These are phyloP conservation scores for Zygoascus biomembranicola DNA, from an alignment of 805 yeast genomes.

Conservation along the genomic window DNA sequence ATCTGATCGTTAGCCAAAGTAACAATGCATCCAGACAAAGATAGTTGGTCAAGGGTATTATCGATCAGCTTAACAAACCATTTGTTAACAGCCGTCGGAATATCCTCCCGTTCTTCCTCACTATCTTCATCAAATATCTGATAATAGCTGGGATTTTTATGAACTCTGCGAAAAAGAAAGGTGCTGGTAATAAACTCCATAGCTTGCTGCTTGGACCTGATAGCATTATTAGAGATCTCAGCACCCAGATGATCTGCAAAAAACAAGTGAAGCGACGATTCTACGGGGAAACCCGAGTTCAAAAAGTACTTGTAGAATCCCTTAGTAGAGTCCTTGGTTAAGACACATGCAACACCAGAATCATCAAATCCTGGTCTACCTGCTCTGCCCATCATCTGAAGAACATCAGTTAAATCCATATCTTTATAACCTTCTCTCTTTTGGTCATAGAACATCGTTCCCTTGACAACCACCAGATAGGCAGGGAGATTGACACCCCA, in stretches of 20 bases:
- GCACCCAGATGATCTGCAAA: slow-evolving; percentile 76
- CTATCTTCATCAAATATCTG: slow-evolving; percentile 46
- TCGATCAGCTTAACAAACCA: slow-evolving; percentile 49
- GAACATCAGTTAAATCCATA: slow-evolving; percentile 74
- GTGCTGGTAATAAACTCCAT: slow-evolving; percentile 73
- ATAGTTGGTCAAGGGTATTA: slow-evolving; percentile 53
- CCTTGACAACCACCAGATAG: slow-evolving; percentile 67
- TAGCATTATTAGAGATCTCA: slow-evolving; percentile 64
- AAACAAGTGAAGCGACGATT: slow-evolving; percentile 69
- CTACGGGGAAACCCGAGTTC: slow-evolving; percentile 77
- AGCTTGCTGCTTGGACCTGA: slow-evolving; percentile 56
- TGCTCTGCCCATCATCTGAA: slow-evolving; percentile 83
- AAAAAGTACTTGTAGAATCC: slow-evolving; percentile 69
- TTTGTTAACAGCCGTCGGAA: not conserved
- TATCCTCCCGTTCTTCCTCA: slow-evolving; percentile 32
- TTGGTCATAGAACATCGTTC: slow-evolving; percentile 57
- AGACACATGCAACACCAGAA: slow-evolving; percentile 68
- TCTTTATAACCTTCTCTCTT: slow-evolving; percentile 60
- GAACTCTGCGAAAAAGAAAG: slow-evolving; percentile 62
- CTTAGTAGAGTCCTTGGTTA: slow-evolving; percentile 67
- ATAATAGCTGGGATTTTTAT: slow-evolving; percentile 69
- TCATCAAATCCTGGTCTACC: slow-evolving; percentile 79
- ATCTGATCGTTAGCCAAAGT: slow-evolving; percentile 27
- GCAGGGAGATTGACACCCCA: slow-evolving; percentile 87
- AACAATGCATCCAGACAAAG: slow-evolving; percentile 63